Conservation (phyloP, 139 green algal species). For the Tetratostichococcus sp. region DNA sequence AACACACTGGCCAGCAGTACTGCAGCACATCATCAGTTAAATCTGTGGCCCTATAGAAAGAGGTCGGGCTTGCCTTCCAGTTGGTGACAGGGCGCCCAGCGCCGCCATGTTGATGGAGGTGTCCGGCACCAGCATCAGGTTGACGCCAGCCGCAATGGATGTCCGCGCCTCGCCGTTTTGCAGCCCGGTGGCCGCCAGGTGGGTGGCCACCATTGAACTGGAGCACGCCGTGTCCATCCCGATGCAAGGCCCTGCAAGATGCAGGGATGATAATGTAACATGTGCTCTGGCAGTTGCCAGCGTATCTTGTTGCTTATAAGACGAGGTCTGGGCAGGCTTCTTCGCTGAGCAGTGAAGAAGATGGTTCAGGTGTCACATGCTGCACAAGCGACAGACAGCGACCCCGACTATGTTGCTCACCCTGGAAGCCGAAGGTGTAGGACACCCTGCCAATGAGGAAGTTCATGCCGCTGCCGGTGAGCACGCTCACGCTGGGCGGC, state of each 20-base stretch:
- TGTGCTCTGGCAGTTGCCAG: no score
- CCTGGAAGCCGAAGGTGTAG: conserved; percentile 51
- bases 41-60: no score
- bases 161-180: conserved; percentile 24
- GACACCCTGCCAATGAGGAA: conserved; percentile 61
- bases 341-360: no score
- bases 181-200: conserved; percentile 41
- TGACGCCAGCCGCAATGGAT: conserved; percentile 56
- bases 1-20: no score
- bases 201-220: conserved; percentile 59
- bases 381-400: no score
- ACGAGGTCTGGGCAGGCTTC: no score
- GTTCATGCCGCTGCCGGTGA: conserved; percentile 63
- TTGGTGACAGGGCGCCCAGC: conserved; percentile 49
- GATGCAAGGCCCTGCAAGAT: conserved; percentile 53
- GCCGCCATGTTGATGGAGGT: conserved; percentile 41
- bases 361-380: no score
- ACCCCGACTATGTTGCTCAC: conserved; percentile 17
- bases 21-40: no score
- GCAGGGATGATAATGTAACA: no score
- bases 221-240: conserved; percentile 83
- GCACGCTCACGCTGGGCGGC: conserved; percentile 43
- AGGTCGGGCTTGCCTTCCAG: conserved; percentile 57
- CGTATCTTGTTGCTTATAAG: no score
- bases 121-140: conserved; percentile 59